Base-by-base conservation (phyloP, 768 basidiomycete species). In the Naganishia kalamii region DNA sequence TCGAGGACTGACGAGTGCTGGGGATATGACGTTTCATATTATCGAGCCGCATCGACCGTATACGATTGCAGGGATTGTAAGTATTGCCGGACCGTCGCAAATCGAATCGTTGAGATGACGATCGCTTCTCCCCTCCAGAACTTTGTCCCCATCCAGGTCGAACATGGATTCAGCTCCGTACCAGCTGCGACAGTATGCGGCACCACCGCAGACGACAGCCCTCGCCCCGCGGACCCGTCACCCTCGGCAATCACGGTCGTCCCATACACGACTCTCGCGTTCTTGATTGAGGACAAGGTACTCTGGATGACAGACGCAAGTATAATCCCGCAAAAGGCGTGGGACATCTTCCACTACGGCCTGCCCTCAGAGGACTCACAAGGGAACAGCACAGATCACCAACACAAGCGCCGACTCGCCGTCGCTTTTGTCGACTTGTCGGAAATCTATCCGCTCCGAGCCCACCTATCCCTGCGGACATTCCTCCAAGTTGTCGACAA, bases 401-500 rank as follows among this genome's bases (percentile, higher is more conserved):
- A 17, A 30, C 49, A 3, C 8, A 25, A 15, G 17, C 49, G 49
- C 25, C 49, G 49, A 30, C 49, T 50, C 2, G 23, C 49, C 6
- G 25, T 50, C 1, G 49, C 49, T 17, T 50, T 50, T 17, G 29
- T 50, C 27, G 49, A 50, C 30, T 30, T 50, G 5, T 50, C 49
- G 1, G 49, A 50, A 30, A 50, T 27, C 25, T 50, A 27, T 13
- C 49, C 49, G 27, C 49, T 50, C 15, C 49, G 49, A 27, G 49
- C 49, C 10, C 49, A 50, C 49, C 49, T 50, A 4, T 50, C 49
- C 10, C 25, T 30, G 23, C 49, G 49, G 30, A 50, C 46, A 1
- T 47, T 47, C 46, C 46, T 47, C 46, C 46, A 47, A 47, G 46
- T 47, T 25, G 46, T 47, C 46, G 46, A 47, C 46, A 47, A 47